Evolutionary conservation across 2,329 filamentous ascomycete species (phyloP), one percentile per base, ranked within the genome.

Genomic region (Claviceps humidiphila): DNA sequence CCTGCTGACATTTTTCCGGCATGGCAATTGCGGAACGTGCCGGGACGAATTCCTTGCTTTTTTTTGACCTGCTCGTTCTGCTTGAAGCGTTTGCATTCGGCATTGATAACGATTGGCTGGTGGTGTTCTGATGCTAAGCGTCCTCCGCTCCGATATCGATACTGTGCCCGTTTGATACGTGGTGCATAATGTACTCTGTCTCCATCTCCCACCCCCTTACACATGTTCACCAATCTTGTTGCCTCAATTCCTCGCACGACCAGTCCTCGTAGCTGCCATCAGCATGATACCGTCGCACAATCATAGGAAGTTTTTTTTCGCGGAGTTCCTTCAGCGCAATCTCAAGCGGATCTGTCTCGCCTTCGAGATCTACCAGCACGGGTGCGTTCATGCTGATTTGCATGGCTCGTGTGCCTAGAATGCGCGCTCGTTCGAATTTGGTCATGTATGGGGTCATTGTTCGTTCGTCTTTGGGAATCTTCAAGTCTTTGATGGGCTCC

Each of bases 331-430:
- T 97, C 69, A 96, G 87, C 26, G 93, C 93, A 66, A 98, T 97
- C 71, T 96, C 89, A 52, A 98, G 75, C 46, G 93, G 93, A 73
- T 98, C 93, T 50, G 93, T 97, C 76, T 97, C 91, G 64, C 93
- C 93, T 70, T 97, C 93, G 37, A 96, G 80, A 66, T 98, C 93
- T 50, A 98, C 93, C 46, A 98, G 78, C 34, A 97, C 90, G 3
- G 93, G 93, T 54, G 93, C 93, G 68, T 97, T 97, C 84, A 96
- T 95, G 73, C 93, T 96, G 65, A 98, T 97, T 71, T 98, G 93
- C 65, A 97, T 71, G 42, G 93, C 93, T 59, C 93, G 79, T 42
- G 93, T 97, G 48, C 93, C 93, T 58, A 98, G 73, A 54, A 98
- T 91, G 64, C 93, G 83, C 57, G 93, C 93, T 61, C 84, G 81